Evolutionary conservation across 129 eudicot species (phyloP).

Genomic region (Deinandra increscens): DNA sequence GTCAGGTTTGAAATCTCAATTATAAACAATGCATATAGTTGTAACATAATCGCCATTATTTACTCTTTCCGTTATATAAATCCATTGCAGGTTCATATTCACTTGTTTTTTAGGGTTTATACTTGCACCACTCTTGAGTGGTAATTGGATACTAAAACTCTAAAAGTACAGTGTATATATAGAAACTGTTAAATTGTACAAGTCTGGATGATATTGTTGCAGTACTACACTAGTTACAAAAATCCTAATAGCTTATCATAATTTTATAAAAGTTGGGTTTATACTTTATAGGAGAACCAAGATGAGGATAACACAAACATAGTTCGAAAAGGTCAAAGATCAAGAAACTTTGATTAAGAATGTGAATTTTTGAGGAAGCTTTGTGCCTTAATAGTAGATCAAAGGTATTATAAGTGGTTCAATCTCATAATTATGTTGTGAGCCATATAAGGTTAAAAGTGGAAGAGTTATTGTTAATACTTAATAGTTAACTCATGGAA

Average conservation of each 20-base stretch:
- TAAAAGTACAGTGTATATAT: constrained; percentile 7
- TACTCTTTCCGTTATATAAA: not conserved
- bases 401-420: constrained; percentile 2
- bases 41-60: not conserved
- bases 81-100: not conserved
- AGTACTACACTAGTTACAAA: not conserved
- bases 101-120: constrained; percentile 4
- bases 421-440: not conserved
- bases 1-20: not conserved
- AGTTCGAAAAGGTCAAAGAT: not conserved
- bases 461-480: not conserved
- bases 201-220: constrained; percentile 9
- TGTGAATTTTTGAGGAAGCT: not conserved
- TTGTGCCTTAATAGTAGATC: not conserved
- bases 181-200: not conserved
- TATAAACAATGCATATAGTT: not conserved
- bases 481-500: constrained; percentile 7
- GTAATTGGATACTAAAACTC: not conserved
- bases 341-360: not conserved
- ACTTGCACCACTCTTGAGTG: constrained; percentile 6
- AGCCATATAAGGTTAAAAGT: not conserved
- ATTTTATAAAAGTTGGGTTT: not conserved
- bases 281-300: not conserved
- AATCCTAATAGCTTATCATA: not conserved
- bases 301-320: not conserved